Percentiles rank a stretch among this genome's conserved stretches.
phyloP scores from a whole-genome alignment of 2,329 filamentous ascomycete genomes.

The Neoscytalidium dimidiatum region DNA sequence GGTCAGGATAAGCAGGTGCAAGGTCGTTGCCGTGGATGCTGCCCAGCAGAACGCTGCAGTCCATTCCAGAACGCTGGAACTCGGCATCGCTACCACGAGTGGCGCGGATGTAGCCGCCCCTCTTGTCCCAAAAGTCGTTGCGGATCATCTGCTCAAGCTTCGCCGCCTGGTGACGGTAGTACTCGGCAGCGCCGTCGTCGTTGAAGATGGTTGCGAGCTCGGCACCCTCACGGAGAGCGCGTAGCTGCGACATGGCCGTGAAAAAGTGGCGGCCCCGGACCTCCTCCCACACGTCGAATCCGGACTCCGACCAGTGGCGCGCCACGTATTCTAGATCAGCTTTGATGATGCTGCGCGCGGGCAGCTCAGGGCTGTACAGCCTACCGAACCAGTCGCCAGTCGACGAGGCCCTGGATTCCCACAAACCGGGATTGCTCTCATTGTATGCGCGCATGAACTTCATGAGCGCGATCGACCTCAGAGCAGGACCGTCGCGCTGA shows the following conservation, averaged over 20 bases:
- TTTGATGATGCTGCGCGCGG: conserved; percentile 44
- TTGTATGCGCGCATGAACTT: conserved; percentile 44
- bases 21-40: conserved; percentile 39
- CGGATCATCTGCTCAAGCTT: conserved; percentile 35
- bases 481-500: conserved; percentile 47
- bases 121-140: conserved; percentile 39
- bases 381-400: conserved; percentile 33
- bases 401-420: conserved; percentile 65
- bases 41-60: conserved; percentile 42
- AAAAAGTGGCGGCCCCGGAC: conserved; percentile 46
- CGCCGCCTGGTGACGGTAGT: conserved; percentile 40
- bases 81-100: conserved; percentile 45
- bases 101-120: conserved; percentile 39
- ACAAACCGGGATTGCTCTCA: conserved; percentile 39
- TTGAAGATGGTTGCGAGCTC: conserved; percentile 35
- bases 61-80: conserved; percentile 33
- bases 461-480: conserved; percentile 46
- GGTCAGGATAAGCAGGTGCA: conserved; percentile 54
- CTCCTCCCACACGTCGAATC: conserved; percentile 51
- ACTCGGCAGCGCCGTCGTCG: conserved; percentile 39
- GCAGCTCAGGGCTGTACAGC: conserved; percentile 40
- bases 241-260: conserved; percentile 40
- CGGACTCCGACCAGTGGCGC: conserved; percentile 43
- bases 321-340: conserved; percentile 48
- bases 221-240: conserved; percentile 38